Evolutionary conservation across 768 basidiomycete species (phyloP).

Genomic region (Cystobasidium tubakii): DNA sequence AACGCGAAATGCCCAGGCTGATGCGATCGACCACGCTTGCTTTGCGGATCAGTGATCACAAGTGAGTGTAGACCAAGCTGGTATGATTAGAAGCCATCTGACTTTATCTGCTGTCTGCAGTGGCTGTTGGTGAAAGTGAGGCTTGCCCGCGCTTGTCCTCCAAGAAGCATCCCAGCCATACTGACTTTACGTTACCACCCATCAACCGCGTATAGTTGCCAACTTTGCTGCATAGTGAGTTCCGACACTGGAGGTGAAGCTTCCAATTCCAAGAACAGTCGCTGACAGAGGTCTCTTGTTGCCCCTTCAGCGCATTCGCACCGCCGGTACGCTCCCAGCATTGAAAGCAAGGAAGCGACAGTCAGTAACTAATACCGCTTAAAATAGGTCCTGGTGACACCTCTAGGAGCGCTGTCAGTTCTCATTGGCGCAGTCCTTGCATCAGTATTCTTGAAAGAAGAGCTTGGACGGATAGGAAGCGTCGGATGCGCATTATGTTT

Average conservation of each 20-base stretch:
- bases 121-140: conserved; percentile 85
- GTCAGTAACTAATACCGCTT: background rate
- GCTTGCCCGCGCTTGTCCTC: background rate
- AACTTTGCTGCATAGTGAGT: conserved; percentile 75
- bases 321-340: conserved; percentile 60
- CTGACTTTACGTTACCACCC: background rate
- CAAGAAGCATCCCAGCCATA: conserved; percentile 52
- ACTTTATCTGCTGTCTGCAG: conserved; percentile 51
- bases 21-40: background rate
- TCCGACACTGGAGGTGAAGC: too few species aligned
- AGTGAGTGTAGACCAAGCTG: background rate
- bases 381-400: conserved; percentile 71
- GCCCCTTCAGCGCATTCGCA: conserved; percentile 64
- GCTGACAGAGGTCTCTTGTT: background rate
- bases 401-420: conserved; percentile 91
- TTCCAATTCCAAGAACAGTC: too few species aligned
- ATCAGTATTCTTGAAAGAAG: conserved; percentile 84
- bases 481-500: conserved; percentile 77
- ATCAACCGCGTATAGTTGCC: conserved; percentile 48
- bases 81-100: background rate
- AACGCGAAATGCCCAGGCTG: background rate
- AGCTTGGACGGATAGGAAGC: conserved; percentile 85
- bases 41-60: conserved; percentile 2
- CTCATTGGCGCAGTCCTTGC: conserved; percentile 92
- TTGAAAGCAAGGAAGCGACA: background rate